Conservation (phyloP, 2,329 filamentous ascomycete genomes). For the Stemphylium lycopersici region DNA sequence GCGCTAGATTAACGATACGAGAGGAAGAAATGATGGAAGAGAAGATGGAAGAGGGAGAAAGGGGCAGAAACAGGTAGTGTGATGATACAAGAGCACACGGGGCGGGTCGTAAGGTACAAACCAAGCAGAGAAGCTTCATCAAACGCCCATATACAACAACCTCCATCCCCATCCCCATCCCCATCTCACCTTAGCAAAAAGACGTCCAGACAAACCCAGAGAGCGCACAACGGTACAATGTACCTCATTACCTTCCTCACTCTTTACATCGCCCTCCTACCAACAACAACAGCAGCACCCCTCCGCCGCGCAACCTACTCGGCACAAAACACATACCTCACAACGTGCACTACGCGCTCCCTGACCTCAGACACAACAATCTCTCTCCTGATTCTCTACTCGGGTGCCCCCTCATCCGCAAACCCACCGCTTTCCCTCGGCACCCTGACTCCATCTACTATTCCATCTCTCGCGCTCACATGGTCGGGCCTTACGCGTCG, state of each 20-base stretch:
- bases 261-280: not conserved
- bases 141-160: no score
- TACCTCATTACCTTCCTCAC: not conserved
- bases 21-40: no score
- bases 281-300: not conserved
- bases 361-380: slow-evolving; percentile 3
- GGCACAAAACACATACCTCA: slow-evolving; percentile 22
- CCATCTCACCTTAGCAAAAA: not conserved
- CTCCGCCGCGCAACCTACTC: not conserved
- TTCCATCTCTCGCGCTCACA: not conserved
- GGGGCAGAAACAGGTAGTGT: no score
- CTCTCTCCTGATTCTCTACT: slow-evolving; percentile 19
- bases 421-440: slow-evolving; percentile 9
- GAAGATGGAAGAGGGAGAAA: no score
- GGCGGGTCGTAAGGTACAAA: no score
- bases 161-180: no score
- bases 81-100: no score
- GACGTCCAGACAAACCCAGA: not conserved
- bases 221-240: not conserved
- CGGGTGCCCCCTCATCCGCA: slow-evolving; percentile 4
- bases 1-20: no score
- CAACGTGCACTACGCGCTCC: slow-evolving; percentile 18
- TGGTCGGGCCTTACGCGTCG: slow-evolving; percentile 11
- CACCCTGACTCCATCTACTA: not conserved
- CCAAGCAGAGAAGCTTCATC: no score